These are phyloP conservation scores for Nigrograna mackinnonii DNA, from an alignment of 2,329 filamentous ascomycete species.

Conservation along the genomic window DNA sequence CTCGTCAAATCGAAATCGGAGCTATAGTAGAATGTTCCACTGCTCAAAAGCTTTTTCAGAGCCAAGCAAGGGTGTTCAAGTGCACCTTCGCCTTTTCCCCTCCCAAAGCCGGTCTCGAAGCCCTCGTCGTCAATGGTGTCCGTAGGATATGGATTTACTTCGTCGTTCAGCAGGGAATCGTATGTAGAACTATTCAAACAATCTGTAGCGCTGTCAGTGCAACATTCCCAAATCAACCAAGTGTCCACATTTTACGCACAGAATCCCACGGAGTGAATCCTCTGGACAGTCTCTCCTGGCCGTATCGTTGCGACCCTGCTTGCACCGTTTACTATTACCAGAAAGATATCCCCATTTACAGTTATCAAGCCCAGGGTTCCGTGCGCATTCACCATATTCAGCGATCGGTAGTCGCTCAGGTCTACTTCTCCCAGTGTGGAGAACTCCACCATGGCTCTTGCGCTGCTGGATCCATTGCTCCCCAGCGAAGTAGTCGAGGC, in stretches of 20 bases:
- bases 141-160: constrained; percentile 58
- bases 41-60: constrained; percentile 86
- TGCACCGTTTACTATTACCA: constrained; percentile 84
- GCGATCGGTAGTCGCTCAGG: constrained; percentile 73
- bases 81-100: constrained; percentile 68
- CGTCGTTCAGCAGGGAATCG: constrained; percentile 71
- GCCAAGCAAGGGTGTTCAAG: constrained; percentile 89
- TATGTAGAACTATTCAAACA: constrained; percentile 87
- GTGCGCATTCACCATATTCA: constrained; percentile 75
- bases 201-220: constrained; percentile 52
- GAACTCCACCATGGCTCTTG: constrained; percentile 88
- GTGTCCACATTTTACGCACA: constrained; percentile 44
- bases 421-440: constrained; percentile 65
- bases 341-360: constrained; percentile 81
- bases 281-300: constrained; percentile 86
- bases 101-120: constrained; percentile 52
- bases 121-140: constrained; percentile 60
- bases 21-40: constrained; percentile 97
- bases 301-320: constrained; percentile 78
- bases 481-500: constrained; percentile 59
- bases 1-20: constrained; percentile 98
- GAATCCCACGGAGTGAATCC: constrained; percentile 86
- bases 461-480: constrained; percentile 42
- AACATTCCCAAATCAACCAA: not conserved
- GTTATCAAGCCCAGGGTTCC: constrained; percentile 89